Evolutionary conservation across 2,329 filamentous ascomycete species (phyloP), one percentile per base, ranked within the genome.

Genomic region (Epichloe hybrida): DNA sequence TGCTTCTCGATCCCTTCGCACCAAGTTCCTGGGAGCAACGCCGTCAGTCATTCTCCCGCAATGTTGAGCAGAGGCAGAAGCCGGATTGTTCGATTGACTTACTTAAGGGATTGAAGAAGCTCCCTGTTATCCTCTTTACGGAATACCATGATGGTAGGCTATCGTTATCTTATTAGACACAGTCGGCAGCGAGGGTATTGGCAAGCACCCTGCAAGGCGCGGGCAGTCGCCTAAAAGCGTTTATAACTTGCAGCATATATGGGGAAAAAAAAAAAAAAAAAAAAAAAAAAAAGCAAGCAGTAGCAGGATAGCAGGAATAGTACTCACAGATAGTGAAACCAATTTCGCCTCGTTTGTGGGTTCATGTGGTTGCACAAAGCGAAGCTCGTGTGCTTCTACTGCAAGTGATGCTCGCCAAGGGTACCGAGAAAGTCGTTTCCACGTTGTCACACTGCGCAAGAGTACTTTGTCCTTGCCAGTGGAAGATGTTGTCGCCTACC

Each of bases 21-120:
- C 41, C 15, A 45, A 17, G 9, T 34, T 35, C n/a, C 51, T 53
- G 13, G 3, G 6, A 23, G 15, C 3, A n/a, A 13, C 17, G 8
- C 20, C 12, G 21, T 48, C 36, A 31, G 38, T 49, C 17, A 49
- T 39, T 40, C 2, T 9, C 12, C 44, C 8, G 44, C 17, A 8
- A 8, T n/a, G 20, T 36, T 20, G 23, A 34, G 17, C 20, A 46
- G 43, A 39, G 15, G 37, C 37, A 48, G 46, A 35, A 15, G 20
- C 12, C 5, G 8, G 31, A 11, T n/a, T 13, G 3, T 31, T 20
- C 13, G 20, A 9, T 20, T 41, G 46, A 40, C 51, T 20, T 50
- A 52, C 51, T 52, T 52, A 21, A 52, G 35, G n/a, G 42, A 34
- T 31, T 50, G 47, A 17, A 52, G 48, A 31, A 50, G 35, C 34